Evolutionary conservation across 2,329 filamentous ascomycete species (phyloP).

Genomic region (Orbilia blumenaviensis): DNA sequence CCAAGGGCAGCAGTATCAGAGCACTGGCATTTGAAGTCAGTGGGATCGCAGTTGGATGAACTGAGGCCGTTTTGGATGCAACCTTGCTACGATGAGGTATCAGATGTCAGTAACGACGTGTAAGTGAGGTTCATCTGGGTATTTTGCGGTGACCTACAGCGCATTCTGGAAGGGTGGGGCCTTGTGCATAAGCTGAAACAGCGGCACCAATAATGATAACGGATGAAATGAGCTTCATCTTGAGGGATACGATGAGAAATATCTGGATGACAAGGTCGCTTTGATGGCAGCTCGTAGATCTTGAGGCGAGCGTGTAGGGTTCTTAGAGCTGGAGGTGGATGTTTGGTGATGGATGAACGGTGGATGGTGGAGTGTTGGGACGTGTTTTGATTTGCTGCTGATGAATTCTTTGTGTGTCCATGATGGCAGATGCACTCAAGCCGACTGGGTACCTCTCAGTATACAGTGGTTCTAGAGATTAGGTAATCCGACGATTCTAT

Average conservation of each 20-base stretch:
- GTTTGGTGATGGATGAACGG: not conserved
- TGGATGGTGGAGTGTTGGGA: not conserved
- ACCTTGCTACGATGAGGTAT: not conserved
- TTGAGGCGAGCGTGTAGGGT: not conserved
- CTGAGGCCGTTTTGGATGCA: conserved; percentile 37
- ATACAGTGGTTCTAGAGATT: no score
- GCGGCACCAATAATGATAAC: not conserved
- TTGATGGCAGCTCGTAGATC: not conserved
- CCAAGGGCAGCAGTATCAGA: conserved; percentile 23
- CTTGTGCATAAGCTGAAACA: conserved; percentile 11
- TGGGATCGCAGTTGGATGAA: conserved; percentile 31
- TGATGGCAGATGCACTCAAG: no score
- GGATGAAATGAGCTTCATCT: conserved; percentile 28
- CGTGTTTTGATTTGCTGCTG: no score
- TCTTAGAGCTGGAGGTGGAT: no score
- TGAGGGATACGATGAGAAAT: not conserved
- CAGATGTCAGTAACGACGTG: not conserved
- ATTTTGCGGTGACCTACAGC: conserved; percentile 35
- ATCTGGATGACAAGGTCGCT: not conserved
- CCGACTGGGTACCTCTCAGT: no score
- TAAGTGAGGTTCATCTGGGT: not conserved
- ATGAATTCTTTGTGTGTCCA: no score
- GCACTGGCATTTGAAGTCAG: conserved; percentile 41
- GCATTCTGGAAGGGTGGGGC: conserved; percentile 32
- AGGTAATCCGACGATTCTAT: no score